Percentiles rank a stretch among this genome's conserved stretches.
These are phyloP conservation scores for Stevia rebaudiana DNA, from an alignment of 140 eudicot genomes.

Conservation along the genomic window DNA sequence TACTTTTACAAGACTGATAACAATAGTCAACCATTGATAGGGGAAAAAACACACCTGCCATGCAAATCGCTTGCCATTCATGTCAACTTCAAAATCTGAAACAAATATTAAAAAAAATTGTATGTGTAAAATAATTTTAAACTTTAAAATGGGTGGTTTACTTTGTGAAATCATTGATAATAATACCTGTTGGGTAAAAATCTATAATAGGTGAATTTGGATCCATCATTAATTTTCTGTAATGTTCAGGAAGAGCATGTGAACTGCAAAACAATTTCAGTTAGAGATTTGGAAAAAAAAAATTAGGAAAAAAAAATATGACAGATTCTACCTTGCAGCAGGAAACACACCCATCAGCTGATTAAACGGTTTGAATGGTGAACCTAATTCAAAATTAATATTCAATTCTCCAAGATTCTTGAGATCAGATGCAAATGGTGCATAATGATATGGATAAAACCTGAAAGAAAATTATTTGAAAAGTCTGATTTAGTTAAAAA, in stretches of 20 bases:
- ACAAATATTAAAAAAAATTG: background rate
- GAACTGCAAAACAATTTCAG: slow-evolving; percentile 46
- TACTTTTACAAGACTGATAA: too few relatives aligned
- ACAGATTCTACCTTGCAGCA: slow-evolving; percentile 75
- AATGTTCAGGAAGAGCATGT: slow-evolving; percentile 89
- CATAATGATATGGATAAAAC: slow-evolving; percentile 26
- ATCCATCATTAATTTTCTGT: slow-evolving; percentile 81
- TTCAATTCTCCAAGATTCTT: too few relatives aligned
- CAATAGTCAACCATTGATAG: background rate
- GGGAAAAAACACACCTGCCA: slow-evolving; percentile 64
- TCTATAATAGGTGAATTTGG: slow-evolving; percentile 87
- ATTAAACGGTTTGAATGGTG: slow-evolving; percentile 78
- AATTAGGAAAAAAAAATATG: background rate
- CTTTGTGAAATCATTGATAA: slow-evolving; percentile 11
- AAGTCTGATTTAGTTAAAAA: background rate
- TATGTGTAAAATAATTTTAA: background rate
- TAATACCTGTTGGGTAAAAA: slow-evolving; percentile 81
- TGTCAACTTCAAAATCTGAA: slow-evolving; percentile 94
- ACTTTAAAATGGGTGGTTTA: background rate
- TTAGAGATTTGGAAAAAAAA: background rate
- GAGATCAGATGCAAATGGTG: too few relatives aligned
- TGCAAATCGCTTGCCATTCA: slow-evolving; percentile 91
- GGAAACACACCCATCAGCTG: slow-evolving; percentile 98
- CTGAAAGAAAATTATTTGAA: slow-evolving; percentile 28
- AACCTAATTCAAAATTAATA: too few relatives aligned